Evolutionary conservation across 2,329 filamentous ascomycete species (phyloP).

Genomic region (Aspergillus ustus): DNA sequence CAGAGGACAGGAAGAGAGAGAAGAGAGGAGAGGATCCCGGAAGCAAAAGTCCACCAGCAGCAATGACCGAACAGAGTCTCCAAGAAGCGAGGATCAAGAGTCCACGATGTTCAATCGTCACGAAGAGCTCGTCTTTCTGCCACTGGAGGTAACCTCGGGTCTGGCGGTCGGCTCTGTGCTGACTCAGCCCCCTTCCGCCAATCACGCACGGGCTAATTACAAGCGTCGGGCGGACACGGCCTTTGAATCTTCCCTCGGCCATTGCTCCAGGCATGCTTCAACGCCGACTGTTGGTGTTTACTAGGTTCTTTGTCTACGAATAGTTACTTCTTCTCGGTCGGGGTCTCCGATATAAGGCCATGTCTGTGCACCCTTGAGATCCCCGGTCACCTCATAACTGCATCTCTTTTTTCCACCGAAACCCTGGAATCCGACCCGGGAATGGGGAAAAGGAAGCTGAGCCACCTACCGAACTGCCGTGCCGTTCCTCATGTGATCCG

Average conservation of each 20-base stretch:
- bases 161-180: slow-evolving; percentile 36
- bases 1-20: slow-evolving; percentile 5
- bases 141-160: slow-evolving; percentile 40
- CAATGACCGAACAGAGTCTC: slow-evolving; percentile 27
- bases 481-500: slow-evolving; percentile 13
- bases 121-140: slow-evolving; percentile 21
- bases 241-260: slow-evolving; percentile 13
- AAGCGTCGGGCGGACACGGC: slow-evolving; percentile 47
- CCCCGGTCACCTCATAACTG: neutral
- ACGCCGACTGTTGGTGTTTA: neutral
- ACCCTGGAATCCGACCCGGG: neutral
- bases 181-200: slow-evolving; percentile 35
- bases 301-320: neutral
- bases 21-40: slow-evolving; percentile 19
- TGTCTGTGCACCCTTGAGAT: neutral
- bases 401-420: neutral
- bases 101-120: slow-evolving; percentile 22
- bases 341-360: neutral
- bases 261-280: neutral
- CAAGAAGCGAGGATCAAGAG: slow-evolving; percentile 28
- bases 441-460: slow-evolving; percentile 24
- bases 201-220: slow-evolving; percentile 40
- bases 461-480: slow-evolving; percentile 15
- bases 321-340: neutral
- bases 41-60: slow-evolving; percentile 26